Conservation (phyloP, 257 asterid genomes). For the Verbascum thapsus region DNA sequence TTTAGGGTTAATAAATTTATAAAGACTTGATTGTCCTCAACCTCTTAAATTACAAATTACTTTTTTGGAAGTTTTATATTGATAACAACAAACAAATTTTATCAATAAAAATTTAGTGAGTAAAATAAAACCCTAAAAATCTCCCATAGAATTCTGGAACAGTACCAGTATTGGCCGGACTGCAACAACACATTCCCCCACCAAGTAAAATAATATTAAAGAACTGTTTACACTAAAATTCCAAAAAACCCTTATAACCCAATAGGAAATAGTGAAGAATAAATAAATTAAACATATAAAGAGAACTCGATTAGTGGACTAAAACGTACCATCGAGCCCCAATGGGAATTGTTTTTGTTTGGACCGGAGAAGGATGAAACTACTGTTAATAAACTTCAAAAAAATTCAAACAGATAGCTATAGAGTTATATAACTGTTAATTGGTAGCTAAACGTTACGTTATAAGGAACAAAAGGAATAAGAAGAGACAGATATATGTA, state of each 20-base stretch:
- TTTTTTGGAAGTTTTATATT: no score
- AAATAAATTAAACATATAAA: neutral
- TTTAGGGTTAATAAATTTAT: no score
- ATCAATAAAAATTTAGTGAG: no score
- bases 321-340: constrained; percentile 40
- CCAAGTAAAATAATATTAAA: neutral
- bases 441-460: neutral
- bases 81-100: no score
- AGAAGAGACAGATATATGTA: constrained; percentile 8
- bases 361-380: neutral
- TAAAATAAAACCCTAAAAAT: no score
- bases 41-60: no score
- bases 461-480: constrained; percentile 46
- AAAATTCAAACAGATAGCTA: neutral
- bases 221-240: neutral
- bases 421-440: constrained; percentile 23
- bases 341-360: constrained; percentile 25
- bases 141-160: neutral
- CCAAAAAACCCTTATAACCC: neutral
- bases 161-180: neutral
- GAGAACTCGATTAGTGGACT: neutral
- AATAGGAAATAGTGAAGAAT: neutral
- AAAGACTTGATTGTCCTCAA: no score
- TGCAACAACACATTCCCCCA: constrained; percentile 14
- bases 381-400: constrained; percentile 12